phyloP scores from a whole-genome alignment of 305 asterid species.

The Solanum hybrid region DNA sequence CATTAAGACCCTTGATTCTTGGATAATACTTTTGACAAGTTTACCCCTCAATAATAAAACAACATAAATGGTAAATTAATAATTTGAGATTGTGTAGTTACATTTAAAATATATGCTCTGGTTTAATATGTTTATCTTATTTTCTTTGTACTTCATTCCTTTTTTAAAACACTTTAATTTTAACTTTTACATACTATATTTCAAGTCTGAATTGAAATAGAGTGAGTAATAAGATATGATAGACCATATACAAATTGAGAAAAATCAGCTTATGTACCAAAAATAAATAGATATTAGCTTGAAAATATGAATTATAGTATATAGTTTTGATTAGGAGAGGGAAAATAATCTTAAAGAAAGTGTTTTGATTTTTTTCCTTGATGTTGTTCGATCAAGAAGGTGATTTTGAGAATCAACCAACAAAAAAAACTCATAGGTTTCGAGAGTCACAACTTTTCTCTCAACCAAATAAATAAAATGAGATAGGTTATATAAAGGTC shows the following conservation, averaged over 20 bases:
- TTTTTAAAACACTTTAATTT: neutral
- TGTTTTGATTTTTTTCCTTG: neutral
- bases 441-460: neutral
- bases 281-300: neutral
- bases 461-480: neutral
- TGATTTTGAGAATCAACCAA: neutral
- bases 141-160: neutral
- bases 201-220: neutral
- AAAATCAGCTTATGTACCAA: neutral
- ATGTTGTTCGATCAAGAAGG: neutral
- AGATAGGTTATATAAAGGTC: neutral
- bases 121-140: neutral
- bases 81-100: neutral
- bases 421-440: neutral
- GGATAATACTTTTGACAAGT: neutral
- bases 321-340: neutral
- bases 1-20: slow-evolving; percentile 1
- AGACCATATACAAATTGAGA: neutral
- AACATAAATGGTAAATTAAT: neutral
- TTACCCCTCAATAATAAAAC: neutral
- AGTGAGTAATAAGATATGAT: neutral
- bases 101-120: neutral
- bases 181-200: too few relatives aligned
- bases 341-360: neutral
- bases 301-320: neutral